A percentile compares a stretch with the other conserved stretches of the same genome.
Evolutionary conservation across 805 yeast species (phyloP).

Genomic region (Saturnispora silvae): DNA sequence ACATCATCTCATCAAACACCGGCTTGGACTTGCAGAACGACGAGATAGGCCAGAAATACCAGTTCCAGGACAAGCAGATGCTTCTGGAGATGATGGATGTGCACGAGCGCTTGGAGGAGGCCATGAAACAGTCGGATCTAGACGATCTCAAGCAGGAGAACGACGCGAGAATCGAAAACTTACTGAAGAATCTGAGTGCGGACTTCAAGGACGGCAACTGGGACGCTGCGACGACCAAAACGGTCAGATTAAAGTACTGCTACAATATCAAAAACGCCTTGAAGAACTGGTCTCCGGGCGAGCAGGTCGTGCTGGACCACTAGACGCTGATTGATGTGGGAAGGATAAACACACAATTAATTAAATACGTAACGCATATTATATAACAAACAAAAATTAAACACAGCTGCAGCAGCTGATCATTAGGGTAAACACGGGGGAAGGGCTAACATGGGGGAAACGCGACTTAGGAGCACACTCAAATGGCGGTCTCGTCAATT

Average conservation of each 20-base stretch:
- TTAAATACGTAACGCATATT: neutral
- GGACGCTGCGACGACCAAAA: slow-evolving; percentile 50
- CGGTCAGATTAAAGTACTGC: slow-evolving; percentile 78
- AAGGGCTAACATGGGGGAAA: too few species aligned
- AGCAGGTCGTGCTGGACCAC: slow-evolving; percentile 55
- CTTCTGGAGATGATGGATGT: slow-evolving; percentile 73
- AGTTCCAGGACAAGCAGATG: slow-evolving; percentile 37
- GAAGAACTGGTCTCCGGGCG: slow-evolving; percentile 69
- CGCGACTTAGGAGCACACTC: too few species aligned
- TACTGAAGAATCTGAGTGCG: slow-evolving; percentile 35
- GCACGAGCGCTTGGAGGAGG: slow-evolving; percentile 71
- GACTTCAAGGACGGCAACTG: slow-evolving; percentile 41
- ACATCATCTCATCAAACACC: slow-evolving; percentile 34
- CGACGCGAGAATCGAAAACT: slow-evolving; percentile 37
- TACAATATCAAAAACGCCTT: slow-evolving; percentile 62
- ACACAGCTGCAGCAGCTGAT: too few species aligned
- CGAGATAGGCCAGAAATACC: slow-evolving; percentile 32
- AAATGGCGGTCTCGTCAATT: too few species aligned
- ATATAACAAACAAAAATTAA: too few species aligned
- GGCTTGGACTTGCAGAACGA: slow-evolving; percentile 53
- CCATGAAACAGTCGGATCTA: slow-evolving; percentile 48
- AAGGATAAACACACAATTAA: too few species aligned
- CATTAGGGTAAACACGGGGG: too few species aligned
- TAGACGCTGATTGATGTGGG: too few species aligned
- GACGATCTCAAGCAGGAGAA: slow-evolving; percentile 43